Conservation (phyloP, 352 stramenopile species). For the Phytophthora megakarya region DNA sequence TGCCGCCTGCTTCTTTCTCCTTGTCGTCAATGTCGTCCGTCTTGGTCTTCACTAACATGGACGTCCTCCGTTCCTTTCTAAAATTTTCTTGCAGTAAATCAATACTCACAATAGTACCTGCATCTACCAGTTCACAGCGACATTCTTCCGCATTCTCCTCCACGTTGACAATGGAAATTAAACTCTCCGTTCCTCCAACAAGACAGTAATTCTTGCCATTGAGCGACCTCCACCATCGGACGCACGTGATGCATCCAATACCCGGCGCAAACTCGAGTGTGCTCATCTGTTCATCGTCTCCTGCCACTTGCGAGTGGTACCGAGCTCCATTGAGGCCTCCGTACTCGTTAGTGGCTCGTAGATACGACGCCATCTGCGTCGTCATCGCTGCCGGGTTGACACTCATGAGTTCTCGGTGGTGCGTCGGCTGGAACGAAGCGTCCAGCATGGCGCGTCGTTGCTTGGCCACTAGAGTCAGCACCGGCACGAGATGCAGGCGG, state of each 20-base stretch:
- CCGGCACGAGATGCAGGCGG: conserved; percentile 75
- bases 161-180: conserved; percentile 89
- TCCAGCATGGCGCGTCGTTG: conserved; percentile 67
- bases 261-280: conserved; percentile 78
- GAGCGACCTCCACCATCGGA: conserved; percentile 80
- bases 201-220: conserved; percentile 88
- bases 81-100: conserved; percentile 83
- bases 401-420: conserved; percentile 75
- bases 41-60: conserved; percentile 81
- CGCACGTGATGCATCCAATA: conserved; percentile 70
- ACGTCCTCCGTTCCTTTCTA: conserved; percentile 72
- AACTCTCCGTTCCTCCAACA: conserved; percentile 69
- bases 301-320: conserved; percentile 82
- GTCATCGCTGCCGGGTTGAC: conserved; percentile 76
- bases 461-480: conserved; percentile 59
- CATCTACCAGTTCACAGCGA: conserved; percentile 74
- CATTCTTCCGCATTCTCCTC: conserved; percentile 86
- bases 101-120: conserved; percentile 69
- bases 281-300: conserved; percentile 86
- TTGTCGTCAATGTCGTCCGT: conserved; percentile 42
- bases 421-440: conserved; percentile 52
- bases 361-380: conserved; percentile 83
- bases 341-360: conserved; percentile 79
- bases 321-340: conserved; percentile 79
- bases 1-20: conserved; percentile 30